These are phyloP conservation scores for Lantana camara DNA, from an alignment of 257 asterid genomes.

Conservation along the genomic window DNA sequence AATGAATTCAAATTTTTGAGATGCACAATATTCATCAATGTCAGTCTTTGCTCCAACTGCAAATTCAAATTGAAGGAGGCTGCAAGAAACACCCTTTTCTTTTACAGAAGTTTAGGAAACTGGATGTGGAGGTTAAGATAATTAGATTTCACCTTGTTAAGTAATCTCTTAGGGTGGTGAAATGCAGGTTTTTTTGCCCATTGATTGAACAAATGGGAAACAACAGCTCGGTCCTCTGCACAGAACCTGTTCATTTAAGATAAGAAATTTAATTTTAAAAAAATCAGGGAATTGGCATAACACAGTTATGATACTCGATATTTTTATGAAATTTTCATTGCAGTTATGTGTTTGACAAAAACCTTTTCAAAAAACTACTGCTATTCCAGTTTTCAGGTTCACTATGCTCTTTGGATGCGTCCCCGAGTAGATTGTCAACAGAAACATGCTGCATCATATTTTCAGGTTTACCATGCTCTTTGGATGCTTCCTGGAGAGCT, in stretches of 20 bases:
- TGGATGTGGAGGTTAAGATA: conserved; percentile 7
- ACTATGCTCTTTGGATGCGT: conserved; percentile 44
- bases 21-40: neutral
- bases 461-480: conserved; percentile 41
- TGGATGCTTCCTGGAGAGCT: conserved; percentile 32
- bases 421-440: conserved; percentile 32
- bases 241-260: conserved; percentile 51
- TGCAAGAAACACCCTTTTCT: conserved; percentile 14
- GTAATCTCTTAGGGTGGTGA: conserved; percentile 89
- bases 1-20: conserved; percentile 27
- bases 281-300: conserved; percentile 14
- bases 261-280: conserved; percentile 19
- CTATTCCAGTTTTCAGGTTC: conserved; percentile 49
- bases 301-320: neutral
- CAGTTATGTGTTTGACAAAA: conserved; percentile 25
- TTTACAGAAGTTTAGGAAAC: conserved; percentile 4
- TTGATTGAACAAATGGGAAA: conserved; percentile 87
- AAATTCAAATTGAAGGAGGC: conserved; percentile 17
- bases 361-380: conserved; percentile 82
- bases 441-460: conserved; percentile 36
- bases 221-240: conserved; percentile 68
- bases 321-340: conserved; percentile 17
- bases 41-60: conserved; percentile 2
- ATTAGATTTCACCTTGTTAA: conserved; percentile 62
- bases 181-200: conserved; percentile 99